Evolutionary conservation across 306 rosid genomes (phyloP).

Genomic region (Acacia confusa): DNA sequence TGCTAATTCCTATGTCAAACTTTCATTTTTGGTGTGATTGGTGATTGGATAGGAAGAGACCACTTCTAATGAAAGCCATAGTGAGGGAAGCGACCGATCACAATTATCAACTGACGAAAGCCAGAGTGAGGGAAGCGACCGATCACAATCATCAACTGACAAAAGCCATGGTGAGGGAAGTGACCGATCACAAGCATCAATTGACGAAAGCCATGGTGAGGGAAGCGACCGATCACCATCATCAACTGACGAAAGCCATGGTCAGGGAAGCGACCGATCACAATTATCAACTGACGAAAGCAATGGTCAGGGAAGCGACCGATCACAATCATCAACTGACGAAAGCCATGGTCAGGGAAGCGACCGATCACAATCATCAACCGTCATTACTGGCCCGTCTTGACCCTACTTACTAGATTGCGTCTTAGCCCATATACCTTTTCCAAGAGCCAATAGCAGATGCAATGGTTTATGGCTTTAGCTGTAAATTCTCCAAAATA

Average conservation of each 20-base stretch:
- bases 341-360: background rate
- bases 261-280: background rate
- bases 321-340: background rate
- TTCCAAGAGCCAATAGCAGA: background rate
- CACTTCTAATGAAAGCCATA: background rate
- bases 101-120: background rate
- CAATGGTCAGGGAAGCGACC: background rate
- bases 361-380: background rate
- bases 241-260: background rate
- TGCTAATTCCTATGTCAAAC: background rate
- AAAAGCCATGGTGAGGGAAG: no score
- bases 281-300: background rate
- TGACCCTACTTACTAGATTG: background rate
- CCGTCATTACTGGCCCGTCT: background rate
- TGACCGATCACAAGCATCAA: no score
- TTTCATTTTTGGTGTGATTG: background rate
- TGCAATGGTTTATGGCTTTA: background rate
- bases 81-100: background rate
- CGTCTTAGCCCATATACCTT: no score
- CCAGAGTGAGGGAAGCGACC: no score
- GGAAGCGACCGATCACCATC: no score
- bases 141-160: no score
- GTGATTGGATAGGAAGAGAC: constrained; percentile 39
- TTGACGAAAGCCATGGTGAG: no score
- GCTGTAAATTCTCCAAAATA: background rate